Base-by-base conservation (phyloP, 1,284 basidiomycete genomes). In the Pseudozyma sp. region DNA sequence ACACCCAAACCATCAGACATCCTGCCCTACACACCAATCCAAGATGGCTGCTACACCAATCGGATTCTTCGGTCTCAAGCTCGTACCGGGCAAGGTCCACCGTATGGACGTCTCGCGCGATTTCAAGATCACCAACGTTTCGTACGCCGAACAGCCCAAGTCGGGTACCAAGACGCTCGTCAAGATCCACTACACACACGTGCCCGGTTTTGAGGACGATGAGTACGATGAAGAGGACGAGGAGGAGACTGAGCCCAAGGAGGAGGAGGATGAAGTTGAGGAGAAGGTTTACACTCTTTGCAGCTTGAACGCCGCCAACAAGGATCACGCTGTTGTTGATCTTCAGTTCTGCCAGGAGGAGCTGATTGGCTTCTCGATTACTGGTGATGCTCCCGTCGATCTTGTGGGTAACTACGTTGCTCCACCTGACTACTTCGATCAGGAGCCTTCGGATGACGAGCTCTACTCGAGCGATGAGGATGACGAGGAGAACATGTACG, bases 321-420 rank as follows among this genome's bases (percentile, higher is more conserved):
- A 91, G 76, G 94, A 96, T 86, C 93, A 96, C 85, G 88, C 75
- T 12, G 59, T 70, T 38, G 76, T 81, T 48, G 75, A 81, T 66
- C 72, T 97, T 55, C 89, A 91, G 59, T 89, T 97, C 63, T 89
- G 91, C 71, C 89, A 90, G 67, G 92, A 92, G 35, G 90, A 91
- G 65, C 72, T 80, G 52, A 79, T 89, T 69, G 85, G 87, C 73
- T 90, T 97, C 85, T 90, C 93, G 82, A 88, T 91, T 52, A 88
- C 91, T 48, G 95, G 95, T 66, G 91, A 93, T 86, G 96, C 97
- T 21, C 87, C 91, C 55, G 89, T 97, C 69, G 91, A 95, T 86
- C 86, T 98, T 61, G 90, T 92, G 72, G 95, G 95, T 68, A 95
- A 97, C 87, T 96, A 94, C 87, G 90, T 96, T 80, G 83, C 87